Percentiles rank a stretch among this genome's conserved stretches.
Evolutionary conservation across 2,329 filamentous ascomycete genomes (phyloP).

Genomic region (Penicillium sp.): DNA sequence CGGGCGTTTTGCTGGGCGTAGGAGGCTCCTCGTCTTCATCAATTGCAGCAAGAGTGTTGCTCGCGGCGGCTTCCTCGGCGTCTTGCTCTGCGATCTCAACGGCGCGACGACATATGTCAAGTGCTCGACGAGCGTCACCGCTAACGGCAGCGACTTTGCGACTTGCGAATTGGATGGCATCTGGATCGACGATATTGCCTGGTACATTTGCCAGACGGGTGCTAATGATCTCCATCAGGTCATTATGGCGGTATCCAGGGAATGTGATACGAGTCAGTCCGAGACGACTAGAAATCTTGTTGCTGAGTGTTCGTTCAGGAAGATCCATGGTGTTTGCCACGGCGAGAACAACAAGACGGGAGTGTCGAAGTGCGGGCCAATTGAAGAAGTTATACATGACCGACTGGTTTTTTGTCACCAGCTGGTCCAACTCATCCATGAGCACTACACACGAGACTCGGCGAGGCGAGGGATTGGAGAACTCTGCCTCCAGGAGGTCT

Average conservation of each 20-base stretch:
- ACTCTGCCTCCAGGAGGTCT: slow-evolving; percentile 86
- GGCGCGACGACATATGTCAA: slow-evolving; percentile 92
- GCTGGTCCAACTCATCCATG: slow-evolving; percentile 97
- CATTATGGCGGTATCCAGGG: slow-evolving; percentile 93
- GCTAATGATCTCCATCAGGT: slow-evolving; percentile 95
- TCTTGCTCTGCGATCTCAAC: slow-evolving; percentile 92
- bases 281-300: slow-evolving; percentile 93
- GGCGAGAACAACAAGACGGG: slow-evolving; percentile 88
- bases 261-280: slow-evolving; percentile 94
- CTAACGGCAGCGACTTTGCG: slow-evolving; percentile 96
- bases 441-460: slow-evolving; percentile 93
- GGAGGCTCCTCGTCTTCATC: slow-evolving; percentile 40
- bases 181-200: slow-evolving; percentile 83
- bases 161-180: slow-evolving; percentile 93
- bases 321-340: slow-evolving; percentile 99
- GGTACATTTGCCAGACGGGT: slow-evolving; percentile 87
- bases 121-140: slow-evolving; percentile 84
- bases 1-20: slow-evolving; percentile 45
- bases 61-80: slow-evolving; percentile 38
- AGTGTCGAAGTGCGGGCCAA: slow-evolving; percentile 90
- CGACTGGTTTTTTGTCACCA: slow-evolving; percentile 97
- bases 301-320: slow-evolving; percentile 90
- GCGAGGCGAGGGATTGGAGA: slow-evolving; percentile 84
- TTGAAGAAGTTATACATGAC: slow-evolving; percentile 99
- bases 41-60: slow-evolving; percentile 15